These are phyloP conservation scores for Ustilago cynodontis DNA, from an alignment of 1,284 basidiomycete genomes.

Conservation along the genomic window DNA sequence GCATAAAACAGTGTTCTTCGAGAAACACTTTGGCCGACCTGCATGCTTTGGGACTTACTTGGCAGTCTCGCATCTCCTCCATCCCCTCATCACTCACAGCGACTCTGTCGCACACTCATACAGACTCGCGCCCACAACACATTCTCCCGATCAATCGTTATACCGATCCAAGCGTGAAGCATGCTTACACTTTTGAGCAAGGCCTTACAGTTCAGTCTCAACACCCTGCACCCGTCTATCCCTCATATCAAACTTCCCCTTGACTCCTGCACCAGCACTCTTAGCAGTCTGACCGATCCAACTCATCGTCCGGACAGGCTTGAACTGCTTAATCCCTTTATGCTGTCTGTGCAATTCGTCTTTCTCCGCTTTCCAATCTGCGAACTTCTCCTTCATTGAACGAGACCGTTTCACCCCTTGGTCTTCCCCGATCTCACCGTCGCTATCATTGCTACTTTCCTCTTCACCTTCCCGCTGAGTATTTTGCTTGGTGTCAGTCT, in stretches of 20 bases:
- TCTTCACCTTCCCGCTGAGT: not conserved
- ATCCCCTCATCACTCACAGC: not conserved
- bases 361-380: constrained; percentile 52
- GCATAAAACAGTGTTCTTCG: not conserved
- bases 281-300: constrained; percentile 40
- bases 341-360: constrained; percentile 51
- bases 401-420: constrained; percentile 17
- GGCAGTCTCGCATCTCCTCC: too few species aligned
- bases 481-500: not conserved
- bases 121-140: not conserved
- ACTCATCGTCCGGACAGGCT: constrained; percentile 44
- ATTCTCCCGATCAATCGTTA: not conserved
- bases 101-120: not conserved
- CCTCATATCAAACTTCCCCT: constrained; percentile 30
- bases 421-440: constrained; percentile 11
- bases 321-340: constrained; percentile 49
- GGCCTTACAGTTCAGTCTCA: constrained; percentile 44
- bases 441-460: not conserved
- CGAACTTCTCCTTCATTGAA: constrained; percentile 39
- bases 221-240: constrained; percentile 36
- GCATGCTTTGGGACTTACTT: not conserved
- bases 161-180: not conserved
- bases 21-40: not conserved
- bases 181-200: not conserved
- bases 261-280: constrained; percentile 17